phyloP scores from a whole-genome alignment of 768 basidiomycete genomes.

The Boletus sp. region DNA sequence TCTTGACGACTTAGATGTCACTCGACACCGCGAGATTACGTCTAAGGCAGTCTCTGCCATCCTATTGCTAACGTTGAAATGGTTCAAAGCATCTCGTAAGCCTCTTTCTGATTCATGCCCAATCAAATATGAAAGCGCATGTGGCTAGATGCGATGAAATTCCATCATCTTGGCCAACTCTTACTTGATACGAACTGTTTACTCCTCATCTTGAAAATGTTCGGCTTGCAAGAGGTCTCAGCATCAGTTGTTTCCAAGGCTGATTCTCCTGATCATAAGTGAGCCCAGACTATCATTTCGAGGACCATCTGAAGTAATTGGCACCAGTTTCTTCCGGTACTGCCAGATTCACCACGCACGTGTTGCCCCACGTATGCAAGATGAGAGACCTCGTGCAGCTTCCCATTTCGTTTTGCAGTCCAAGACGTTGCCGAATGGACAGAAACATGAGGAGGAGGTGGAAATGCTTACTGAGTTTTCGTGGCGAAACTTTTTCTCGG shows the following conservation, averaged over 20 bases:
- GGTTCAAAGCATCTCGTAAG: slow-evolving; percentile 99
- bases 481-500: slow-evolving; percentile 96
- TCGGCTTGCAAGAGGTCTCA: slow-evolving; percentile 91
- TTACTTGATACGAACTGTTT: slow-evolving; percentile 94
- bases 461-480: slow-evolving; percentile 93
- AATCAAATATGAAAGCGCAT: not conserved
- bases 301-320: slow-evolving; percentile 5
- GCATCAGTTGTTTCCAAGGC: slow-evolving; percentile 83
- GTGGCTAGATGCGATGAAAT: slow-evolving; percentile 91
- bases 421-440: slow-evolving; percentile 66
- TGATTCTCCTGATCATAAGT: slow-evolving; percentile 88
- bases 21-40: slow-evolving; percentile 94
- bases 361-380: slow-evolving; percentile 58
- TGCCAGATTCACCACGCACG: slow-evolving; percentile 79
- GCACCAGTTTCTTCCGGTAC: slow-evolving; percentile 88
- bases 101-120: slow-evolving; percentile 12
- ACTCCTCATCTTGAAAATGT: slow-evolving; percentile 94
- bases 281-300: slow-evolving; percentile 17
- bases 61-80: slow-evolving; percentile 84
- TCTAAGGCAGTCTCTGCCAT: slow-evolving; percentile 98
- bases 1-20: slow-evolving; percentile 89
- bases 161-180: slow-evolving; percentile 95
- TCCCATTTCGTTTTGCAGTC: slow-evolving; percentile 58
- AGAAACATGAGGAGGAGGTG: slow-evolving; percentile 79
- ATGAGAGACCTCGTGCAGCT: slow-evolving; percentile 59